Evolutionary conservation across 108 stramenopile genomes (phyloP).

Genomic region (Cyclotella baltica): DNA sequence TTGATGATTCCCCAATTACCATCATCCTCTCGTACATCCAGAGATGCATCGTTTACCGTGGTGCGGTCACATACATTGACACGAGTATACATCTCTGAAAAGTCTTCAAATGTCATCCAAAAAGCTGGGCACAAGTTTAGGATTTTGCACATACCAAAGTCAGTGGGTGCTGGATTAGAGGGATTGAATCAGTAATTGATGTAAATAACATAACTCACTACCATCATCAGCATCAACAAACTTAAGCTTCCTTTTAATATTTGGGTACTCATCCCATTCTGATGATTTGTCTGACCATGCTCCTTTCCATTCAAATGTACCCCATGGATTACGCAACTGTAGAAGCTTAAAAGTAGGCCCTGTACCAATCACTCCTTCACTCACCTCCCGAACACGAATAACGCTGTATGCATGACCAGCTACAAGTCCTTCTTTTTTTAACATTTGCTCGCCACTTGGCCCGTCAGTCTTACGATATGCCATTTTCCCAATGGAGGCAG

Average conservation of each 20-base stretch:
- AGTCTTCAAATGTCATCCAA: slow-evolving; percentile 40
- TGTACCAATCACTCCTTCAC: slow-evolving; percentile 16
- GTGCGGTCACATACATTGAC: slow-evolving; percentile 52
- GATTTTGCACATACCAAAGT: no score
- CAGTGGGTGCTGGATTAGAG: not conserved
- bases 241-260: slow-evolving; percentile 30
- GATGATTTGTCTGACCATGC: slow-evolving; percentile 48
- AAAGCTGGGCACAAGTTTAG: not conserved
- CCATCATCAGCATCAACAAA: slow-evolving; percentile 39
- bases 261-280: slow-evolving; percentile 41
- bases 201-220: not conserved
- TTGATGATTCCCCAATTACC: slow-evolving; percentile 48
- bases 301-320: slow-evolving; percentile 61
- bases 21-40: slow-evolving; percentile 50
- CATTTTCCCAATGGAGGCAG: slow-evolving; percentile 34
- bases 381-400: slow-evolving; percentile 32
- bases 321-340: slow-evolving; percentile 57
- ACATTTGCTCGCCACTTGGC: slow-evolving; percentile 42
- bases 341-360: slow-evolving; percentile 29
- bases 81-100: slow-evolving; percentile 27
- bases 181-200: not conserved
- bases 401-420: slow-evolving; percentile 35
- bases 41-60: slow-evolving; percentile 47
- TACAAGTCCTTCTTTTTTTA: slow-evolving; percentile 32
- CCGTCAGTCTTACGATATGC: slow-evolving; percentile 18